These are phyloP conservation scores for Ganoderma sinense DNA, from an alignment of 1,284 basidiomycete genomes.

Conservation along the genomic window DNA sequence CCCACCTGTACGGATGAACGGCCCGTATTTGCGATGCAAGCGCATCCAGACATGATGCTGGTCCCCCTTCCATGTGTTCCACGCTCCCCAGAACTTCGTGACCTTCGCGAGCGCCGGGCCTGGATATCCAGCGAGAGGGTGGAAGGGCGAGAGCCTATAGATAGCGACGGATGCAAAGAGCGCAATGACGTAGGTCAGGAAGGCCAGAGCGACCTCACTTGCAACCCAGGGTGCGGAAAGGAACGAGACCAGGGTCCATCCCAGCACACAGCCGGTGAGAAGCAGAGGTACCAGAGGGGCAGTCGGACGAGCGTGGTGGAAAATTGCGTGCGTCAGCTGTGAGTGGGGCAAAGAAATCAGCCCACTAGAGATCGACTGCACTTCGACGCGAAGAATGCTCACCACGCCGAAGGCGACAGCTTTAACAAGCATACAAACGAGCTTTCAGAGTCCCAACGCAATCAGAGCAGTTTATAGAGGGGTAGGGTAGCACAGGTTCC, in stretches of 20 bases:
- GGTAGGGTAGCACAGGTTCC: background rate
- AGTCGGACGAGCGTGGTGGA: background rate
- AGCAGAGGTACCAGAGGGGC: background rate
- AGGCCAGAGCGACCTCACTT: background rate
- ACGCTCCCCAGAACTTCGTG: background rate
- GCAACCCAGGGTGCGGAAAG: background rate
- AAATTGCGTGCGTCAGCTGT: background rate
- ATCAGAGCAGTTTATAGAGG: background rate
- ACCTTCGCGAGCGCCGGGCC: background rate
- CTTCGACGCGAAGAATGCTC: background rate
- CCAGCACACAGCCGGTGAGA: background rate
- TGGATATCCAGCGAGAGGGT: background rate
- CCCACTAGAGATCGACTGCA: background rate
- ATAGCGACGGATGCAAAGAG: background rate
- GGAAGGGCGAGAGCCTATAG: background rate
- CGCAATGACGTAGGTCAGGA: background rate
- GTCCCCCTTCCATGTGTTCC: background rate
- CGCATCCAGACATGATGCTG: background rate
- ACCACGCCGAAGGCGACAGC: background rate
- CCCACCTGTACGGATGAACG: conserved; percentile 1
- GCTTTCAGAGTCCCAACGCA: background rate
- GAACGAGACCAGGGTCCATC: background rate
- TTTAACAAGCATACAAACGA: background rate
- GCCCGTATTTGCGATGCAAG: conserved; percentile 1
- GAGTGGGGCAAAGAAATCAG: background rate